phyloP scores from a whole-genome alignment of 768 basidiomycete species.

The Boletus rubescentipes region DNA sequence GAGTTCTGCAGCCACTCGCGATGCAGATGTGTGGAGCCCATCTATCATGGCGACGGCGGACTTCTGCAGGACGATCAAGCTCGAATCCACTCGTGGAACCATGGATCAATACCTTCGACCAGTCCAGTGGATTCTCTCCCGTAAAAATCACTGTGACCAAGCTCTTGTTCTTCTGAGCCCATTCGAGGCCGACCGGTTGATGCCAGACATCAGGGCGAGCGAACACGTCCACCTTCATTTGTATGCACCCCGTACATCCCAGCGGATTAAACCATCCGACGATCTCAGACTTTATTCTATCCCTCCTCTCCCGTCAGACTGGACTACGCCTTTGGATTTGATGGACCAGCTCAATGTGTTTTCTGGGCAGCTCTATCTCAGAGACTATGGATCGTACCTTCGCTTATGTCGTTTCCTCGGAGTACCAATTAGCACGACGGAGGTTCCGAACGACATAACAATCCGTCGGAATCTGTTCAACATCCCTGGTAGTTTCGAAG shows the following conservation, averaged over 20 bases:
- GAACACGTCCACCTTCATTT: too few species aligned
- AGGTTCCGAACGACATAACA: not conserved
- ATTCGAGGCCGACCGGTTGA: too few species aligned
- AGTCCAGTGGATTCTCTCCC: constrained; percentile 23
- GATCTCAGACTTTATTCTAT: constrained; percentile 16
- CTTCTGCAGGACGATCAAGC: too few species aligned
- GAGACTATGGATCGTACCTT: constrained; percentile 14
- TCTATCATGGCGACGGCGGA: too few species aligned
- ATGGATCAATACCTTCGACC: constrained; percentile 19
- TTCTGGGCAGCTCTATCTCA: too few species aligned
- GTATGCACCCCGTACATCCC: constrained; percentile 38
- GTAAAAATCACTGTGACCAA: not conserved
- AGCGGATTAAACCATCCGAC: constrained; percentile 37
- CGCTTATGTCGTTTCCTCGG: constrained; percentile 25
- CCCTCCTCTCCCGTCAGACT: not conserved
- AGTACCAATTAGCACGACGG: not conserved
- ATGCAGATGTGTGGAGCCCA: too few species aligned
- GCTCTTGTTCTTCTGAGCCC: constrained; percentile 32
- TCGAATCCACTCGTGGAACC: not conserved
- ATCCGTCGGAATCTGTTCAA: not conserved
- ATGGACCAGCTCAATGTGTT: too few species aligned
- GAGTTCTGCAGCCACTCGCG: not conserved
- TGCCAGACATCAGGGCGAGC: too few species aligned
- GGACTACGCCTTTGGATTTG: not conserved
- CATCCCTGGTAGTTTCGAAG: not conserved